Percentiles rank a stretch among this genome's conserved stretches.
Evolutionary conservation across 2,329 filamentous ascomycete genomes (phyloP).

Genomic region (Epicoccum nigrum): DNA sequence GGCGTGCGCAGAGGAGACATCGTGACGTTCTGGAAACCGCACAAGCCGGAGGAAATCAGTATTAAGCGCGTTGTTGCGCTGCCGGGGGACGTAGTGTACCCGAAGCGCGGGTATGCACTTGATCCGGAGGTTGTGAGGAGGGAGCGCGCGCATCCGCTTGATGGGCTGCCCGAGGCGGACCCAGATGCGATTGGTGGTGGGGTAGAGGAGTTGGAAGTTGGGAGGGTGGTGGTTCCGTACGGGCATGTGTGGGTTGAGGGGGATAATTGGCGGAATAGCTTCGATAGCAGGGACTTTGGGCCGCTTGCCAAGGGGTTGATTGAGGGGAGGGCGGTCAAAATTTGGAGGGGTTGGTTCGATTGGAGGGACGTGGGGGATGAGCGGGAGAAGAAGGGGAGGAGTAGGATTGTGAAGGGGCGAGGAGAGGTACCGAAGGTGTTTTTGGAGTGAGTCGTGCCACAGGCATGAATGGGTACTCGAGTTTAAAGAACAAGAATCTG

Average conservation of each 20-base stretch:
- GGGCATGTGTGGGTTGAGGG: constrained; percentile 97
- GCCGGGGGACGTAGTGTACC: constrained; percentile 75
- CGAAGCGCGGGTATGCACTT: constrained; percentile 53
- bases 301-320: constrained; percentile 79
- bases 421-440: constrained; percentile 29
- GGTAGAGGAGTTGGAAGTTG: constrained; percentile 22
- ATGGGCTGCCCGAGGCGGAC: constrained; percentile 37
- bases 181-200: constrained; percentile 20
- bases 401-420: constrained; percentile 48
- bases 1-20: constrained; percentile 52
- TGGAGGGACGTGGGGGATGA: constrained; percentile 58
- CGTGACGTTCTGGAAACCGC: constrained; percentile 60
- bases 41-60: constrained; percentile 69
- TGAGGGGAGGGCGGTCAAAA: constrained; percentile 73
- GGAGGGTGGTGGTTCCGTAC: constrained; percentile 68
- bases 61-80: constrained; percentile 86
- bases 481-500: not conserved
- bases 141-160: constrained; percentile 30
- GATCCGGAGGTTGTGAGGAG: constrained; percentile 27
- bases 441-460: constrained; percentile 23
- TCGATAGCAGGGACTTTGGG: constrained; percentile 91
- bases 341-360: constrained; percentile 64
- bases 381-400: constrained; percentile 49
- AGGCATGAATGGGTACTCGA: not conserved
- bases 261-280: constrained; percentile 73